Percentiles rank a stretch among this genome's conserved stretches.
These are phyloP conservation scores for Fusarium anguioides DNA, from an alignment of 2,329 filamentous ascomycete species.

Conservation along the genomic window DNA sequence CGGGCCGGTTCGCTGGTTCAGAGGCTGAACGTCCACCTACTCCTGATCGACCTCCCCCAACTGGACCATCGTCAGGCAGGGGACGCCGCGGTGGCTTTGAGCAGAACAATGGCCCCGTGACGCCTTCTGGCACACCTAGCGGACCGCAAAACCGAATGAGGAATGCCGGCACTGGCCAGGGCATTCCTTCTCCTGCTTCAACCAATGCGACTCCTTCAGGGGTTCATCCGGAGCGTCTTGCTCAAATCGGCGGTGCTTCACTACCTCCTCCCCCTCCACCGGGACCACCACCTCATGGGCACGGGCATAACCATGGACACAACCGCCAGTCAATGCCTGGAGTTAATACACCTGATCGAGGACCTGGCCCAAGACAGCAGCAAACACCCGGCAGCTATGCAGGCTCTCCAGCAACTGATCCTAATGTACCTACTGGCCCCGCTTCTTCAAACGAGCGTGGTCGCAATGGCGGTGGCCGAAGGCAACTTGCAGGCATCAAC, in stretches of 20 bases:
- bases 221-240: constrained; percentile 64
- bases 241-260: constrained; percentile 56
- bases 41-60: constrained; percentile 64
- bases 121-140: constrained; percentile 45
- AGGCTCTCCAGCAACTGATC: constrained; percentile 43
- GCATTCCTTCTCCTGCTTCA: constrained; percentile 42
- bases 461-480: constrained; percentile 55
- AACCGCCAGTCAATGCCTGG: constrained; percentile 48
- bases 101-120: constrained; percentile 46
- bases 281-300: constrained; percentile 44
- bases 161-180: constrained; percentile 49
- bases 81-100: constrained; percentile 60
- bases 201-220: constrained; percentile 46
- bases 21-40: constrained; percentile 58
- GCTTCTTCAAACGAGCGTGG: constrained; percentile 52
- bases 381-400: constrained; percentile 41
- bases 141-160: constrained; percentile 56
- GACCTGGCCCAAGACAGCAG: constrained; percentile 37
- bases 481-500: constrained; percentile 70
- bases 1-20: constrained; percentile 53
- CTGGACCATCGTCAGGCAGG: constrained; percentile 63
- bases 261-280: constrained; percentile 50
- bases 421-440: constrained; percentile 51
- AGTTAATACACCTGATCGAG: constrained; percentile 49
- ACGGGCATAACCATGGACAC: constrained; percentile 36